A percentile compares a stretch with the other conserved stretches of the same genome.
These are phyloP conservation scores for Penicillium waksmanii DNA, from an alignment of 495 filamentous ascomycete species.

Conservation along the genomic window DNA sequence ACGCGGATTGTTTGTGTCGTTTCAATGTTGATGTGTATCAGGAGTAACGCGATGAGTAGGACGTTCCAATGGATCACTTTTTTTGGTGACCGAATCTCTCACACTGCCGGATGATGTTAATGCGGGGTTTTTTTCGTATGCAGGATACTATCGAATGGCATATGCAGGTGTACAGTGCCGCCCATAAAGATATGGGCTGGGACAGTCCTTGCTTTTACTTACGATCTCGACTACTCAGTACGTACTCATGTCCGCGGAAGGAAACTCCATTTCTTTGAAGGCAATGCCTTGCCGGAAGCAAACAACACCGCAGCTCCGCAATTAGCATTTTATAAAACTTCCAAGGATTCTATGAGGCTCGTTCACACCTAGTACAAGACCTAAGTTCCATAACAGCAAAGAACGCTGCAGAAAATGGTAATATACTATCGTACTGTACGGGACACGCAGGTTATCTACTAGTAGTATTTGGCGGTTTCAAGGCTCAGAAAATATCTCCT, in stretches of 20 bases:
- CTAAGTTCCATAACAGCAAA: too few species aligned
- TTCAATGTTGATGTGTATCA: neutral
- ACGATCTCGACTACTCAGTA: conserved; percentile 7
- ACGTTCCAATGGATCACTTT: neutral
- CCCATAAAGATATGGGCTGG: conserved; percentile 1
- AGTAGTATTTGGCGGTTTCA: too few species aligned
- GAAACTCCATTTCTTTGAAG: neutral
- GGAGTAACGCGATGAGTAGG: neutral
- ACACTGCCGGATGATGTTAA: neutral
- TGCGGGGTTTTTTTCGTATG: neutral
- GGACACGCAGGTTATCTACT: too few species aligned
- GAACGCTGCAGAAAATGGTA: too few species aligned
- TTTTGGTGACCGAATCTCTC: neutral
- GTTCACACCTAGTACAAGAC: too few species aligned
- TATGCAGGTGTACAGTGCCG: neutral
- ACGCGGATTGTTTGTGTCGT: neutral
- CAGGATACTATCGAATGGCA: conserved; percentile 2
- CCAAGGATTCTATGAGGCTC: too few species aligned
- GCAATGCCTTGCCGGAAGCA: neutral
- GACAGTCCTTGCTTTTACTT: conserved; percentile 5
- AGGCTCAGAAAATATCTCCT: too few species aligned
- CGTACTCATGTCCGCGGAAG: neutral
- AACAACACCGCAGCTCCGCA: too few species aligned
- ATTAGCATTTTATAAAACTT: too few species aligned
- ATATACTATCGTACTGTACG: too few species aligned